Conservation (phyloP, 108 stramenopile species). For the Cylindrotheca closterium region DNA sequence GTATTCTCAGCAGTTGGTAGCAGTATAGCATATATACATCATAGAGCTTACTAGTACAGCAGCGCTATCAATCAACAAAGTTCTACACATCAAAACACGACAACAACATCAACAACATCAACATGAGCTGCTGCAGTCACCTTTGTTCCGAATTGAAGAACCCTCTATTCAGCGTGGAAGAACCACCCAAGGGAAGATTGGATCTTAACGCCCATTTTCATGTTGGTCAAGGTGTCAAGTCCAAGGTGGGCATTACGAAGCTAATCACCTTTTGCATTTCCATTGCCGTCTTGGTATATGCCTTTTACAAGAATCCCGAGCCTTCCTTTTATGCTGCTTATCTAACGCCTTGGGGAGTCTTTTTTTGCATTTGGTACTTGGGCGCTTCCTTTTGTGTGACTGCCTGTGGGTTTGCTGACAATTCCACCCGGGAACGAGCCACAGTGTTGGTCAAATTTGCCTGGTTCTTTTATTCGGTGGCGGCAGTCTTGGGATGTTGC, state of each 20-base stretch:
- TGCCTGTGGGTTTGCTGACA: background rate
- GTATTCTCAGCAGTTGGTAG: too few species aligned
- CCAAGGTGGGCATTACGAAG: background rate
- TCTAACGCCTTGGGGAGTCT: background rate
- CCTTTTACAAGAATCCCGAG: background rate
- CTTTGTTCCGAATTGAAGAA: background rate
- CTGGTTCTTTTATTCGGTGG: conserved; percentile 7
- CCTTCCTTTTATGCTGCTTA: background rate
- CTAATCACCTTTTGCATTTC: background rate
- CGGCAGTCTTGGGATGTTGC: conserved; percentile 2
- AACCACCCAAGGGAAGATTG: background rate
- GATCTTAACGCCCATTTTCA: background rate
- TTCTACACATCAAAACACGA: too few species aligned
- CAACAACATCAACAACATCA: background rate
- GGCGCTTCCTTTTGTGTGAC: background rate
- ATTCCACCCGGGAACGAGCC: background rate
- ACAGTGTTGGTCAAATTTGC: background rate
- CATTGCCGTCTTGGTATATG: background rate
- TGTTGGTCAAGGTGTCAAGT: background rate
- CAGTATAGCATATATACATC: too few species aligned
- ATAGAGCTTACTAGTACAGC: too few species aligned
- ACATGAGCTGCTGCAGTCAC: background rate
- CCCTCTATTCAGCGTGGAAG: background rate
- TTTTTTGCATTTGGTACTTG: background rate
- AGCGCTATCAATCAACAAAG: too few species aligned